These are phyloP conservation scores for Kodamaea fukazawae DNA, from an alignment of 805 yeast species.

Conservation along the genomic window DNA sequence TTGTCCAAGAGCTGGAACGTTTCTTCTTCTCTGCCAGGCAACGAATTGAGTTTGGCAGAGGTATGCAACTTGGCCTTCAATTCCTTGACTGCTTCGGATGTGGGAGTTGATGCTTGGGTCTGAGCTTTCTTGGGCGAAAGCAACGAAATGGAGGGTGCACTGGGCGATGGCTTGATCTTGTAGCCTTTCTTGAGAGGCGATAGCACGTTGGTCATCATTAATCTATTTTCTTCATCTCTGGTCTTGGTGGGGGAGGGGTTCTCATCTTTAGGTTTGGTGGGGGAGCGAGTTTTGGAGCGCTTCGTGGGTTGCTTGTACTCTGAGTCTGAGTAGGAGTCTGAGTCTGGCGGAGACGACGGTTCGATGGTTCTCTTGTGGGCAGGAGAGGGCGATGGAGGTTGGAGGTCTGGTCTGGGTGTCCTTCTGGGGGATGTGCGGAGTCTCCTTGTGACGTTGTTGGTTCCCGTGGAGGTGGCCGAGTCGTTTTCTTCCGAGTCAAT, in stretches of 20 bases:
- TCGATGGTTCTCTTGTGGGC: too few species aligned
- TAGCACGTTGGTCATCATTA: slow-evolving; percentile 18
- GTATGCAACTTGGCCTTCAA: slow-evolving; percentile 43
- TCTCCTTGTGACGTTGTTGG: too few species aligned
- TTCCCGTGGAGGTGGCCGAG: too few species aligned
- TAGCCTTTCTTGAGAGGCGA: slow-evolving; percentile 23
- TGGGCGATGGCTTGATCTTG: slow-evolving; percentile 22
- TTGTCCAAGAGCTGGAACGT: slow-evolving; percentile 66
- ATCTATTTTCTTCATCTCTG: slow-evolving; percentile 20
- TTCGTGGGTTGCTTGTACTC: slow-evolving; percentile 1
- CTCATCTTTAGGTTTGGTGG: slow-evolving; percentile 3
- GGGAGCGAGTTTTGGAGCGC: slow-evolving; percentile 6
- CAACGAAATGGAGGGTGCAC: slow-evolving; percentile 20
- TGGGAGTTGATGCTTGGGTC: slow-evolving; percentile 5
- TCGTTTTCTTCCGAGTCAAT: too few species aligned
- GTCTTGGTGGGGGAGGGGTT: slow-evolving; percentile 1
- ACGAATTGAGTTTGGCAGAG: slow-evolving; percentile 43
- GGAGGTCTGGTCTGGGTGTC: too few species aligned
- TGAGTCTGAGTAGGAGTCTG: not conserved
- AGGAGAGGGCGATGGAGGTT: too few species aligned
- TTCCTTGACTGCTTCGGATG: slow-evolving; percentile 36
- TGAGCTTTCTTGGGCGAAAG: slow-evolving; percentile 16
- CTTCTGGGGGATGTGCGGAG: too few species aligned
- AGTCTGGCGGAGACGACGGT: not conserved
- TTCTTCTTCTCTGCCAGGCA: slow-evolving; percentile 88